Conservation (phyloP, 2,329 filamentous ascomycete genomes). For the Colletotrichum eleusines region DNA sequence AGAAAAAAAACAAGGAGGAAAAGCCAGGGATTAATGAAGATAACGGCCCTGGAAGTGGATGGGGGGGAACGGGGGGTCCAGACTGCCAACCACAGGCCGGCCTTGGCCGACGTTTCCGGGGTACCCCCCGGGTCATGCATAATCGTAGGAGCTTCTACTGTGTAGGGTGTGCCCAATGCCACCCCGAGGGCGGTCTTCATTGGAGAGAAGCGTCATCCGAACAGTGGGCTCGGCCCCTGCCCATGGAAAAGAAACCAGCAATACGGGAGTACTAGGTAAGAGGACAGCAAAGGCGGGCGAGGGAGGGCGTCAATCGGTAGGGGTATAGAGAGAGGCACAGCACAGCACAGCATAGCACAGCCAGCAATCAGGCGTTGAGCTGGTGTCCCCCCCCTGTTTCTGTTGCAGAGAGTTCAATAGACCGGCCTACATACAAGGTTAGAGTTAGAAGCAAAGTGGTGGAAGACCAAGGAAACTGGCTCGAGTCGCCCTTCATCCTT, state of each 20-base stretch:
- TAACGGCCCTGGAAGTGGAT: conserved; percentile 32
- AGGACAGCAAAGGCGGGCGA: neutral
- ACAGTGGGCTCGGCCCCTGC: conserved; percentile 11
- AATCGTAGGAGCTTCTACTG: neutral
- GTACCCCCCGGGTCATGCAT: conserved; percentile 1
- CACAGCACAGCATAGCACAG: neutral
- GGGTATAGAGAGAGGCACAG: neutral
- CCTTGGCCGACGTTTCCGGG: conserved; percentile 8
- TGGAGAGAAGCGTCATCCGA: conserved; percentile 23
- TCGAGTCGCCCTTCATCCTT: neutral
- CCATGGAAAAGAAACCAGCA: neutral
- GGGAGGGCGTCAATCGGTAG: neutral
- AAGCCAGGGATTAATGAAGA: conserved; percentile 33
- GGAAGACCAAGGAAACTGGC: neutral
- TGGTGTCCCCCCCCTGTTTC: neutral
- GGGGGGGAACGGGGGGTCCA: neutral
- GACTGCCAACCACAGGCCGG: conserved; percentile 22
- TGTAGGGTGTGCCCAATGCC: neutral
- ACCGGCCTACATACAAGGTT: too few species aligned
- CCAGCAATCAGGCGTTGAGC: neutral
- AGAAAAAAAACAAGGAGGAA: conserved; percentile 34
- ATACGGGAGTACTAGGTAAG: too few species aligned
- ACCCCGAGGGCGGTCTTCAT: conserved; percentile 7
- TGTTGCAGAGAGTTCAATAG: neutral
- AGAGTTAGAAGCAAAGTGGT: too few species aligned